Base-by-base conservation (phyloP, 148 eudicot species). In the Silene uniflora region DNA sequence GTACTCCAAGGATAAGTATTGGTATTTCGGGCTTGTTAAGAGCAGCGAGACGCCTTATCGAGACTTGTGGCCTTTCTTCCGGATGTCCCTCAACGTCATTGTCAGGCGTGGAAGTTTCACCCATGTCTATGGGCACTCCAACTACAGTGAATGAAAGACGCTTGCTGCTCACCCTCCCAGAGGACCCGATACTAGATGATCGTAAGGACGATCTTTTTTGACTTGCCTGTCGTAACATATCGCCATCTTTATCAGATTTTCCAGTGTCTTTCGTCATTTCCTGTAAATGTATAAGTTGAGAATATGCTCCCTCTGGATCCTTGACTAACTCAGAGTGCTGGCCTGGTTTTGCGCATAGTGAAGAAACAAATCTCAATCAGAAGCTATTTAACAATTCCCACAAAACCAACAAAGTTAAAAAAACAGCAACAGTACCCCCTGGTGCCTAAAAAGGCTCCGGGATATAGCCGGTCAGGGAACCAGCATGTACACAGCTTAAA, bases 271-370 rank as follows among this genome's bases (percentile, higher is more conserved):
- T 83, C 32, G 71, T 84, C 39, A 83, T 77, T 60, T 92, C 89
- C 81, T 93, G 93, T 39, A 91, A 56, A 25, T 59, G 79, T 66
- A 91, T 81, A n/a, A n/a, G n/a, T n/a, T n/a, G n/a, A n/a, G n/a
- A n/a, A n/a, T n/a, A n/a, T n/a, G n/a, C n/a, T n/a, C n/a, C n/a
- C n/a, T n/a, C n/a, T n/a, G n/a, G n/a, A n/a, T n/a, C n/a, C n/a
- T n/a, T n/a, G n/a, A n/a, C 87, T 62, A 93, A 79, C 64, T 89
- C 86, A 16, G 80, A 73, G 77, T 93, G 98, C 27, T 84, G 56
- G 12, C 96, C 97, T 91, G 82, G 22, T 27, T 67, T 70, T 25
- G 21, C 25, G 16, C 32, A 68, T 5, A 70, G 13, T 49, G 21
- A 2, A 70, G 14, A 18, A 1, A 14, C 6, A 66, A 9, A 32